Percentiles rank a stretch among this genome's conserved stretches.
phyloP scores from a whole-genome alignment of 2,329 filamentous ascomycete species.

The Blastomyces parvus region DNA sequence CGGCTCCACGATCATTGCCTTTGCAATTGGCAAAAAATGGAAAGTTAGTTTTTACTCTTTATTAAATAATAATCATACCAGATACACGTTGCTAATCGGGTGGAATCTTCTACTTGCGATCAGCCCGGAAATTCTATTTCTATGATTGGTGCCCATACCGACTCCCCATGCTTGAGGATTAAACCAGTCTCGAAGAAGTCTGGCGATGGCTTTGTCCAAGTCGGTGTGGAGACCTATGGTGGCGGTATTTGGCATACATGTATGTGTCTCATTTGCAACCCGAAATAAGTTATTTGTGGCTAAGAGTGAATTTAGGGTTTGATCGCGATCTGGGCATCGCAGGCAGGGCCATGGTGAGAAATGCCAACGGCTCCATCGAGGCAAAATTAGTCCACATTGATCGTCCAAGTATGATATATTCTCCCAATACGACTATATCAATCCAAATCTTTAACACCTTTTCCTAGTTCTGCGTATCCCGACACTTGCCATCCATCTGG shows the following conservation, averaged over 20 bases:
- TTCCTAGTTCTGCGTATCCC: conserved; percentile 68
- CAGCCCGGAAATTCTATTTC: conserved; percentile 73
- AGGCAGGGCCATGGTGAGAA: conserved; percentile 73
- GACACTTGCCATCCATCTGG: conserved; percentile 86
- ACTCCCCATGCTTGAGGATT: conserved; percentile 82
- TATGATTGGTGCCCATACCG: conserved; percentile 93
- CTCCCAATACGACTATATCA: background rate
- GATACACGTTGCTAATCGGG: conserved; percentile 7
- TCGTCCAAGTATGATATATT: conserved; percentile 50
- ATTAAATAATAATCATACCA: background rate
- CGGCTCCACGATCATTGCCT: conserved; percentile 75
- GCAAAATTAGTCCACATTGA: conserved; percentile 86
- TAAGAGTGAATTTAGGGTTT: conserved; percentile 52
- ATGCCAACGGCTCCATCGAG: conserved; percentile 61
- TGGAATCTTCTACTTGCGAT: conserved; percentile 55
- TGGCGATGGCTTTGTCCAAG: conserved; percentile 78
- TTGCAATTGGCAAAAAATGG: conserved; percentile 48
- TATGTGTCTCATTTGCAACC: conserved; percentile 17
- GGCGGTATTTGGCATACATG: conserved; percentile 96
- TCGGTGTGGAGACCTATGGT: conserved; percentile 93
- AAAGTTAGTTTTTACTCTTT: conserved; percentile 13
- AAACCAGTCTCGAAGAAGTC: conserved; percentile 91
- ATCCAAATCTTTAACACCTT: background rate
- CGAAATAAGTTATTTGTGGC: background rate
- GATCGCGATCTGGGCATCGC: conserved; percentile 88